Conservation (phyloP, 2,329 filamentous ascomycete genomes). For the Stenocarpella maydis region DNA sequence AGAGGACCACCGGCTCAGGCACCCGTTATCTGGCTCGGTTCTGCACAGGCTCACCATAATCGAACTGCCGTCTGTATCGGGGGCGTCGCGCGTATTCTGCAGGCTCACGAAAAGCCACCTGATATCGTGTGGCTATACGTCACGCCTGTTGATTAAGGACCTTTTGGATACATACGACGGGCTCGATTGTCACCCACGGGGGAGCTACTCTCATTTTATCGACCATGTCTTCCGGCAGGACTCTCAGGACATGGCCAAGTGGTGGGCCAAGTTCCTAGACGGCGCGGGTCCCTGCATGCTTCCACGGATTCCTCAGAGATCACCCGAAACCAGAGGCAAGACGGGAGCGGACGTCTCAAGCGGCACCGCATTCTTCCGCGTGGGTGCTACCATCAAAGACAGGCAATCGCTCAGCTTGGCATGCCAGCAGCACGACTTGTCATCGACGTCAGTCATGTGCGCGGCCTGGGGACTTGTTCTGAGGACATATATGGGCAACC, state of each 20-base stretch:
- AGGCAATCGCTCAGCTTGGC: neutral
- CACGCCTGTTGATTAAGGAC: neutral
- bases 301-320: neutral
- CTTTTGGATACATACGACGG: neutral
- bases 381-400: neutral
- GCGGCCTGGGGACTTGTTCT: neutral
- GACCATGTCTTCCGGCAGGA: neutral
- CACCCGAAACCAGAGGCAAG: neutral
- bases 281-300: neutral
- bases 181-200: neutral
- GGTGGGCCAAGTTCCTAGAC: neutral
- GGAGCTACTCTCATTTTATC: neutral
- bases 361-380: neutral
- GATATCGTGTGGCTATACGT: neutral
- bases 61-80: neutral
- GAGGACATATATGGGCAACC: neutral
- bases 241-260: neutral
- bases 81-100: neutral
- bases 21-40: neutral
- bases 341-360: neutral
- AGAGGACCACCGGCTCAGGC: neutral
- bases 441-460: neutral
- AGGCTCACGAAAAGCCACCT: neutral
- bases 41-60: neutral
- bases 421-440: neutral